These are phyloP conservation scores for Gracilaria gracilis DNA, from an alignment of 23 red algal species.

Conservation along the genomic window DNA sequence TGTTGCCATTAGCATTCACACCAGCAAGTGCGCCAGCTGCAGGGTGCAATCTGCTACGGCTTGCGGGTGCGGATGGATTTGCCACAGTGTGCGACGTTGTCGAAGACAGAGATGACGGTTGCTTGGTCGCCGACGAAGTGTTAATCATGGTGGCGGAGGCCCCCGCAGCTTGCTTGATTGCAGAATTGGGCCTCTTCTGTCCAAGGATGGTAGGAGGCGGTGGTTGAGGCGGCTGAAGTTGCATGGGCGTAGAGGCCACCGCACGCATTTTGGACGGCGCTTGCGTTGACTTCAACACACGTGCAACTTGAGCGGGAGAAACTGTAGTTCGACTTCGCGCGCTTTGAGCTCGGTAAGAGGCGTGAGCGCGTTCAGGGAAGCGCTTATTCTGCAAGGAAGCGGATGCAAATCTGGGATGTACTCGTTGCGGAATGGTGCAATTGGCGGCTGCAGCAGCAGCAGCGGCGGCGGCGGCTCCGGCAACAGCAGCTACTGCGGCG, in stretches of 20 bases:
- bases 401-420: neutral
- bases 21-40: constrained; percentile 8
- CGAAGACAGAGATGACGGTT: constrained; percentile 21
- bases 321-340: neutral
- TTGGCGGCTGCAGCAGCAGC: constrained; percentile 20
- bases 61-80: constrained; percentile 3
- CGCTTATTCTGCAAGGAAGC: neutral
- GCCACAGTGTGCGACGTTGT: constrained; percentile 2
- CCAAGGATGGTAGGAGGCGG: neutral
- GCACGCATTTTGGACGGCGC: neutral
- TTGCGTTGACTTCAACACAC: constrained; percentile 15
- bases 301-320: constrained; percentile 28
- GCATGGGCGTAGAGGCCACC: constrained; percentile 8
- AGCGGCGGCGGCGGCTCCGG: constrained; percentile 16
- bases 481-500: constrained; percentile 40
- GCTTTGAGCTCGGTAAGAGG: neutral
- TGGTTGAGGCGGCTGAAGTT: constrained; percentile 24
- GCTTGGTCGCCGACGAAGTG: neutral
- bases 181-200: constrained; percentile 25
- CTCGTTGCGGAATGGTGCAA: neutral
- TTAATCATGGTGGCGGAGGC: neutral
- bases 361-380: neutral
- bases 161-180: constrained; percentile 7
- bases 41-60: constrained; percentile 32
- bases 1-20: neutral